Evolutionary conservation across 495 filamentous ascomycete species (phyloP).

Genomic region (Pyrenula massariospora): DNA sequence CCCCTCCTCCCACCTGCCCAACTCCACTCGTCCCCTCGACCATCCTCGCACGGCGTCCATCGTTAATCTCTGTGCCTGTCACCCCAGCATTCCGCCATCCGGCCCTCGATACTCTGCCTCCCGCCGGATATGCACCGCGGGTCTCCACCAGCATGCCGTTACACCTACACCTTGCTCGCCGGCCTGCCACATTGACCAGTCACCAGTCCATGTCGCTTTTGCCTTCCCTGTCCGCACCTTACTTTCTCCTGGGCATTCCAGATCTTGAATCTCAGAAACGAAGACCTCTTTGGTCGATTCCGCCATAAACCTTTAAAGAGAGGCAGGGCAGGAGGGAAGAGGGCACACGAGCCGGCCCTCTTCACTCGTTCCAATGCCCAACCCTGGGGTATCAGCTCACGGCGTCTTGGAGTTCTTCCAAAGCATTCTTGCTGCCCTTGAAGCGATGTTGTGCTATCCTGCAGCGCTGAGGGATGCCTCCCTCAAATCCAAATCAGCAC

Average conservation of each 20-base stretch:
- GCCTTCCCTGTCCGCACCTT: neutral
- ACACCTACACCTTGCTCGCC: neutral
- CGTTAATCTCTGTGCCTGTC: neutral
- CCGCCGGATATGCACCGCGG: neutral
- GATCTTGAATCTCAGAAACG: neutral
- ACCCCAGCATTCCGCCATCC: neutral
- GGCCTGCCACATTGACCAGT: neutral
- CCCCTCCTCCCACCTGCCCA: too few species aligned
- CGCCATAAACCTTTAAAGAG: neutral
- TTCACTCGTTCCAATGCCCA: neutral
- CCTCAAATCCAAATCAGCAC: neutral
- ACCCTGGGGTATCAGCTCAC: neutral
- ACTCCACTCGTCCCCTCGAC: neutral
- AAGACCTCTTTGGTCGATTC: neutral
- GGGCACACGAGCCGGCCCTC: neutral
- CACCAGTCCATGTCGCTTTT: neutral
- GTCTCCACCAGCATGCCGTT: neutral
- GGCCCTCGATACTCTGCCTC: neutral
- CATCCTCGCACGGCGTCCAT: neutral
- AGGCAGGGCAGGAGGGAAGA: neutral
- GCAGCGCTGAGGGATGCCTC: constrained; percentile 32
- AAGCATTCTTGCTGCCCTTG: constrained; percentile 35
- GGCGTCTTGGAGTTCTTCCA: constrained; percentile 41
- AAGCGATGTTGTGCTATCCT: constrained; percentile 39
- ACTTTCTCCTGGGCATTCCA: neutral